Conservation (phyloP, 768 basidiomycete species). For the Leccinum uliginosum region DNA sequence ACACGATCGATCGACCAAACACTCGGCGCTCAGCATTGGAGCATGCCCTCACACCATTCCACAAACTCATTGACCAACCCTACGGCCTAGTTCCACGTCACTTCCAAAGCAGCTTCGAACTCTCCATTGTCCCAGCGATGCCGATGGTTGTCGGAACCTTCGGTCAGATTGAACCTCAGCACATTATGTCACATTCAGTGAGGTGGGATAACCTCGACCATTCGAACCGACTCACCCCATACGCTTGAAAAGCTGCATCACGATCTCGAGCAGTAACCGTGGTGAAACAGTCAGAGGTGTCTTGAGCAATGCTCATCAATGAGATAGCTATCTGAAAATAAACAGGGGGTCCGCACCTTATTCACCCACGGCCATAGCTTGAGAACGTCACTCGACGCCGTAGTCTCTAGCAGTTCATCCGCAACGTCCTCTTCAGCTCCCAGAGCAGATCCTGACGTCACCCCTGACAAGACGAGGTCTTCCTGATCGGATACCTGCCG, state of each 20-base stretch:
- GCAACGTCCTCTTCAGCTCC: conserved; percentile 68
- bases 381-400: conserved; percentile 52
- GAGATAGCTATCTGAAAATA: background rate
- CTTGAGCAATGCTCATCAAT: conserved; percentile 37
- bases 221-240: conserved; percentile 73
- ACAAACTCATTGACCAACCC: conserved; percentile 31
- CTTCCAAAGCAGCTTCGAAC: conserved; percentile 60
- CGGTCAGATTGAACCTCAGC: conserved; percentile 71
- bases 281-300: conserved; percentile 92
- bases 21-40: conserved; percentile 18
- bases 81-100: conserved; percentile 53
- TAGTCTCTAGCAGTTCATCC: conserved; percentile 58
- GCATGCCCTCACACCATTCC: conserved; percentile 22
- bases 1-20: background rate
- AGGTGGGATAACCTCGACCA: background rate
- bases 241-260: conserved; percentile 95
- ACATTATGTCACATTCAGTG: conserved; percentile 36
- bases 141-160: conserved; percentile 47
- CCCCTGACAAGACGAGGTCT: conserved; percentile 41
- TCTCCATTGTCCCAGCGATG: conserved; percentile 59
- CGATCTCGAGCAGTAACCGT: conserved; percentile 89
- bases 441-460: conserved; percentile 44
- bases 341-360: conserved; percentile 49
- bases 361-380: conserved; percentile 92
- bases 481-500: conserved; percentile 46